These are phyloP conservation scores for Boletus subparvulus DNA, from an alignment of 768 basidiomycete genomes.

Conservation along the genomic window DNA sequence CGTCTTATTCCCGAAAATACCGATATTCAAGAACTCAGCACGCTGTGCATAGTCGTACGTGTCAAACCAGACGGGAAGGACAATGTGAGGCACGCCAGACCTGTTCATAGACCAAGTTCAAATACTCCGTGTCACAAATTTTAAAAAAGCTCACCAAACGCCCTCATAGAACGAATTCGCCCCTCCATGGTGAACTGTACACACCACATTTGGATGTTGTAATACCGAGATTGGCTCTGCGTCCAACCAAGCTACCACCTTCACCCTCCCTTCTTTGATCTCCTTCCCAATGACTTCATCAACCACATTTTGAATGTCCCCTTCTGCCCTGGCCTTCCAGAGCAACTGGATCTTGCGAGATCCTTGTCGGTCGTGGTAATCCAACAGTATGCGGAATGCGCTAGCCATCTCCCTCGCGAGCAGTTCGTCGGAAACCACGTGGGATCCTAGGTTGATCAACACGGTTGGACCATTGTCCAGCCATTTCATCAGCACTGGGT, in stretches of 20 bases:
- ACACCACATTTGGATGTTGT: background rate
- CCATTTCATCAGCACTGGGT: conserved; percentile 4
- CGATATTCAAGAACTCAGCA: conserved; percentile 2
- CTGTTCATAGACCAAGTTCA: background rate
- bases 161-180: conserved; percentile 3
- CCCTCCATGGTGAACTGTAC: background rate
- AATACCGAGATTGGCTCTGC: conserved; percentile 11
- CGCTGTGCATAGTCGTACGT: conserved; percentile 6
- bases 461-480: conserved; percentile 11
- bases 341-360: conserved; percentile 6
- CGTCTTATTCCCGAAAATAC: conserved; percentile 2
- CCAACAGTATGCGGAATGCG: conserved; percentile 8
- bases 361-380: background rate
- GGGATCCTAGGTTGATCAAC: conserved; percentile 13
- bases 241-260: background rate
- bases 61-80: conserved; percentile 14
- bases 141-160: background rate
- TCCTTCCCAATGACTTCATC: background rate
- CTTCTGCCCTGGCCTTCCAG: conserved; percentile 4
- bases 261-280: conserved; percentile 7
- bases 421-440: background rate
- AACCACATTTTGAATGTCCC: background rate
- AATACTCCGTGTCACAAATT: background rate
- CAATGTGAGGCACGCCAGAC: conserved; percentile 10
- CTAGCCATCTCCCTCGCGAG: background rate